Evolutionary conservation across 345 rosid species (phyloP).

Genomic region (Brassica nigra): DNA sequence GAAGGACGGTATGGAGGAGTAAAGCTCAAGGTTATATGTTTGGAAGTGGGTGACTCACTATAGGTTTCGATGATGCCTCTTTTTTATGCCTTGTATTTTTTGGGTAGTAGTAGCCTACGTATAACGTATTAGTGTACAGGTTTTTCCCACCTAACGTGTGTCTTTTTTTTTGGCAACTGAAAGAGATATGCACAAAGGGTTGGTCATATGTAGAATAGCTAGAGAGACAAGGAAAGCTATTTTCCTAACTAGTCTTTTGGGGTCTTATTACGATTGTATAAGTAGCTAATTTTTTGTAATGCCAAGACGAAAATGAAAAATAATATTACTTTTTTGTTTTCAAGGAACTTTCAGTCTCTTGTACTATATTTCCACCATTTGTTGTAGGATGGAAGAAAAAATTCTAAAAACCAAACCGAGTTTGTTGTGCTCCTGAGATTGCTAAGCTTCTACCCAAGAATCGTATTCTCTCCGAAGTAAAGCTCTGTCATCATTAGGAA

Average conservation of each 20-base stretch:
- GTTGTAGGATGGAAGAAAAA: too few species aligned
- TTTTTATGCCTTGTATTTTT: not conserved
- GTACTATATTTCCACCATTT: not conserved
- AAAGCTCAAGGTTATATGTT: not conserved
- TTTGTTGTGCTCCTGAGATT: constrained; percentile 58
- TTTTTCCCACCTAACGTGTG: constrained; percentile 14
- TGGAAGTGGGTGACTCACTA: not conserved
- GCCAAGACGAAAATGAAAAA: not conserved
- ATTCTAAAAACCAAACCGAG: too few species aligned
- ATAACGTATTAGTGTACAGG: constrained; percentile 13
- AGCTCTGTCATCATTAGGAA: constrained; percentile 5
- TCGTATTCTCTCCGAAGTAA: constrained; percentile 89
- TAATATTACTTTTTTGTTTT: not conserved
- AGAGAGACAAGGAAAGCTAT: not conserved
- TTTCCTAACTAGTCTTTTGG: constrained; percentile 5
- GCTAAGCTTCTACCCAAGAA: constrained; percentile 92
- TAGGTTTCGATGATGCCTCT: not conserved
- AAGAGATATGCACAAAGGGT: not conserved
- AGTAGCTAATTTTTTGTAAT: constrained; percentile 15
- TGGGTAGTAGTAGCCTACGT: not conserved
- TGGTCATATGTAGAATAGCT: constrained; percentile 22
- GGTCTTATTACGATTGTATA: not conserved
- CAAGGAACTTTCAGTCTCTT: not conserved
- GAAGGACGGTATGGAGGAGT: constrained; percentile 32
- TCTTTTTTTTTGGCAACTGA: not conserved